Percentiles rank a stretch among this genome's conserved stretches.
Conservation (phyloP, 768 basidiomycete species). For the Suillus ampliporus region DNA sequence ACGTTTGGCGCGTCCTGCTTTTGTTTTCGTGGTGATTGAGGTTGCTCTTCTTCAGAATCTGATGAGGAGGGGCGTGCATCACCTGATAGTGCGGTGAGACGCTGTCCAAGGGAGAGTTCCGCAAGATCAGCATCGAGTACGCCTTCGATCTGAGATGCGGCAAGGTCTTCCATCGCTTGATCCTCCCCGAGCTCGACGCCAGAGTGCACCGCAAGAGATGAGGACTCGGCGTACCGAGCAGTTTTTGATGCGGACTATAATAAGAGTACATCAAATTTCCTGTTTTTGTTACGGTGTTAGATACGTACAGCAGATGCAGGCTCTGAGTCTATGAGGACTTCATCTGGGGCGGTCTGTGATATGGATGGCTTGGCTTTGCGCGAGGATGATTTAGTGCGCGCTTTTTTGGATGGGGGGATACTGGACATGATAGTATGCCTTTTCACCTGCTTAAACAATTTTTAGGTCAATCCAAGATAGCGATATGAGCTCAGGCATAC, state of each 20-base stretch:
- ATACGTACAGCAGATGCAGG: conserved; percentile 25
- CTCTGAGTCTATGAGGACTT: conserved; percentile 31
- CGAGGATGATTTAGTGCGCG: conserved; percentile 52
- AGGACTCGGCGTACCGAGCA: conserved; percentile 67
- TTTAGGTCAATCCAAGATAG: neutral
- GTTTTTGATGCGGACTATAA: conserved; percentile 54
- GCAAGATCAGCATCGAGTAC: conserved; percentile 83
- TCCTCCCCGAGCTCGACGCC: conserved; percentile 71
- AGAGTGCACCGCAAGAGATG: conserved; percentile 66
- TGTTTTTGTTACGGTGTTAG: no score
- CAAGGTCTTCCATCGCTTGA: conserved; percentile 53
- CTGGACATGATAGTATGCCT: conserved; percentile 43
- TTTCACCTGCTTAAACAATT: neutral
- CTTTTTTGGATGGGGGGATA: conserved; percentile 55
- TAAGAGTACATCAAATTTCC: neutral
- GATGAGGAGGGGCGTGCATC: conserved; percentile 37
- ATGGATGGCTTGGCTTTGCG: conserved; percentile 23
- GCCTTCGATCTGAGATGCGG: conserved; percentile 61
- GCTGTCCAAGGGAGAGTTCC: conserved; percentile 90
- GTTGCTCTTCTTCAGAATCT: conserved; percentile 56
- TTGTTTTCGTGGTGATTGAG: conserved; percentile 21
- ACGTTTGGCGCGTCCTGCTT: conserved; percentile 41
- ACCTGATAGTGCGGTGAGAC: conserved; percentile 76
- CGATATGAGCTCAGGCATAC: conserved; percentile 1
- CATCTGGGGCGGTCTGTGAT: conserved; percentile 18